These are phyloP conservation scores for Candida frijolesensis DNA, from an alignment of 1,139 yeast genomes.

Conservation along the genomic window DNA sequence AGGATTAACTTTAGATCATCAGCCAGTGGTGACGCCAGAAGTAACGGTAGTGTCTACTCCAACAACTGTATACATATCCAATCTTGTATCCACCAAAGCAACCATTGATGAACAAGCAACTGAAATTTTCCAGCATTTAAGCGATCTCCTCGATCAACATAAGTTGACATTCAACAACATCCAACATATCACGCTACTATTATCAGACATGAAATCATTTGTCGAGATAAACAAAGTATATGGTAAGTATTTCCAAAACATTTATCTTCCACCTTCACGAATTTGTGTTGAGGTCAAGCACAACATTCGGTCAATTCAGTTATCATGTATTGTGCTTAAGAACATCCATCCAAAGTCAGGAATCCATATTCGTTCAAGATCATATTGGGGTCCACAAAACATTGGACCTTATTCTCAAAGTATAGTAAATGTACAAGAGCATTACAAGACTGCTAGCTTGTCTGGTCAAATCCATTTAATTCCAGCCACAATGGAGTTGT, in stretches of 20 bases:
- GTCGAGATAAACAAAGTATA: slow-evolving; percentile 62
- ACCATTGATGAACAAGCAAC: slow-evolving; percentile 46
- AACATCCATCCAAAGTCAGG: slow-evolving; percentile 51
- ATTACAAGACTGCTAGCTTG: slow-evolving; percentile 52
- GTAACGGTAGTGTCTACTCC: slow-evolving; percentile 17
- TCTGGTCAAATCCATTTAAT: slow-evolving; percentile 92
- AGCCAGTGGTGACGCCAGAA: slow-evolving; percentile 11
- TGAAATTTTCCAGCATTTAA: slow-evolving; percentile 51
- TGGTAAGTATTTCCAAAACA: slow-evolving; percentile 51
- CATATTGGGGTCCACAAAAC: slow-evolving; percentile 98
- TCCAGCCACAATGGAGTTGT: slow-evolving; percentile 66
- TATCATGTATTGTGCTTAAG: slow-evolving; percentile 57
- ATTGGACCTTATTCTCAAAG: slow-evolving; percentile 97
- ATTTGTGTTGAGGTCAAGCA: slow-evolving; percentile 69
- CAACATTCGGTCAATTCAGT: slow-evolving; percentile 41
- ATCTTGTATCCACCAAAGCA: slow-evolving; percentile 33
- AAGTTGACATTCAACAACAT: slow-evolving; percentile 40
- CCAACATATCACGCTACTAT: slow-evolving; percentile 60
- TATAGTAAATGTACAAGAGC: slow-evolving; percentile 47
- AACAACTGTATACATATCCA: slow-evolving; percentile 50
- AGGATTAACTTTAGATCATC: background rate
- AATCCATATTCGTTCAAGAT: slow-evolving; percentile 85
- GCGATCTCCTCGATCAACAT: slow-evolving; percentile 27
- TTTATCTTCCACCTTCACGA: slow-evolving; percentile 81
- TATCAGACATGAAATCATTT: slow-evolving; percentile 68